phyloP scores from a whole-genome alignment of 371 early-diverging fungal species.

The Rhizopus microsporus region DNA sequence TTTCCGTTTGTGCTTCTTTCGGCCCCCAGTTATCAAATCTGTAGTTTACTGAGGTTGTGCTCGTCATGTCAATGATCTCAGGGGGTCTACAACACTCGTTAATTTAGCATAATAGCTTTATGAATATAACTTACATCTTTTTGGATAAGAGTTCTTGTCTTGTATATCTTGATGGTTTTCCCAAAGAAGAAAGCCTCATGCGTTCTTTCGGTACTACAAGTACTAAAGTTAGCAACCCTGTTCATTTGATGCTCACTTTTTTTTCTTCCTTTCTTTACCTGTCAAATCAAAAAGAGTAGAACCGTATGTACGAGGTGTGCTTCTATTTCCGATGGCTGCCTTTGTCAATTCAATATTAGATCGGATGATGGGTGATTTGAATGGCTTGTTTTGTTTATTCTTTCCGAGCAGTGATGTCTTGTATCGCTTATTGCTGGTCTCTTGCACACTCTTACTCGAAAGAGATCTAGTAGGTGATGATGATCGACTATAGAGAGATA shows the following conservation, averaged over 20 bases:
- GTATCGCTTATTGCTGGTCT: not conserved
- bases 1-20: slow-evolving; percentile 36
- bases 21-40: slow-evolving; percentile 49
- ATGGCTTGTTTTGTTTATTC: slow-evolving; percentile 14
- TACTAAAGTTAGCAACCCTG: not conserved
- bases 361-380: slow-evolving; percentile 43
- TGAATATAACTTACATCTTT: slow-evolving; percentile 20
- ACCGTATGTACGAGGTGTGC: slow-evolving; percentile 1
- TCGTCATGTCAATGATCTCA: slow-evolving; percentile 34
- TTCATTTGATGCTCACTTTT: not conserved
- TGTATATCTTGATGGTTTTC: slow-evolving; percentile 20
- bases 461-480: too few species aligned
- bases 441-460: not conserved
- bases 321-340: slow-evolving; percentile 22
- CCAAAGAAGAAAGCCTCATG: slow-evolving; percentile 17
- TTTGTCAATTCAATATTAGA: slow-evolving; percentile 34
- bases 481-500: too few species aligned
- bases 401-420: not conserved
- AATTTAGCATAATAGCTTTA: not conserved
- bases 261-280: slow-evolving; percentile 20
- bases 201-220: slow-evolving; percentile 8
- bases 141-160: slow-evolving; percentile 16
- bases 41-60: slow-evolving; percentile 27
- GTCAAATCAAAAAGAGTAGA: slow-evolving; percentile 33
- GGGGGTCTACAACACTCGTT: not conserved